Evolutionary conservation across 176 grass and related monocot species (phyloP).

Genomic region (Eragrostis curvula): DNA sequence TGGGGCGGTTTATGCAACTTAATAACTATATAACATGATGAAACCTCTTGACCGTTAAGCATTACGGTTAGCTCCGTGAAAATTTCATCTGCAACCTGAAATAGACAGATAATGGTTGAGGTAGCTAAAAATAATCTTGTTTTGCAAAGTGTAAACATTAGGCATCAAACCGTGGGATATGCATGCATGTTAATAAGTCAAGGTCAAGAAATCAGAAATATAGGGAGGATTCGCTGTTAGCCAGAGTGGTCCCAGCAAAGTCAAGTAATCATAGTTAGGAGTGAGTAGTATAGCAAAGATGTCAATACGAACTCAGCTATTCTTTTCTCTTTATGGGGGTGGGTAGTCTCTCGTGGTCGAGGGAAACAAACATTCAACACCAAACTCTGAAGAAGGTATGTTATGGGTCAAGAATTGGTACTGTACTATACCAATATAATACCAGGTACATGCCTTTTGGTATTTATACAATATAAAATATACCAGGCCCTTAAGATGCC

Average conservation of each 20-base stretch:
- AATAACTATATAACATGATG: slow-evolving; percentile 38
- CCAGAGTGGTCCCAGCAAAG: not conserved
- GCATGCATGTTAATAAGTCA: no score
- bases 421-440: not conserved
- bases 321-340: not conserved
- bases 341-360: not conserved
- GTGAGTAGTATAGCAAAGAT: not conserved
- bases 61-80: slow-evolving; percentile 63
- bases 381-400: not conserved
- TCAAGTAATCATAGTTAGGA: not conserved
- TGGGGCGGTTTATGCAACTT: slow-evolving; percentile 13
- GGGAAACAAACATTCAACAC: not conserved
- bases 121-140: not conserved
- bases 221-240: no score
- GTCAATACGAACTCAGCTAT: not conserved
- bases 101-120: slow-evolving; percentile 44
- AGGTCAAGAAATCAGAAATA: no score
- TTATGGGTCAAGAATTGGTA: slow-evolving; percentile 10
- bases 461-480: slow-evolving; percentile 26
- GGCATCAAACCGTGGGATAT: no score
- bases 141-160: no score
- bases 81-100: slow-evolving; percentile 94
- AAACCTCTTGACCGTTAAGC: slow-evolving; percentile 67
- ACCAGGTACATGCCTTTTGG: not conserved
- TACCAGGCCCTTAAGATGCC: not conserved